A percentile compares a stretch with the other conserved stretches of the same genome.
phyloP scores from a whole-genome alignment of 805 yeast species.

The Brettanomyces anomalus region DNA sequence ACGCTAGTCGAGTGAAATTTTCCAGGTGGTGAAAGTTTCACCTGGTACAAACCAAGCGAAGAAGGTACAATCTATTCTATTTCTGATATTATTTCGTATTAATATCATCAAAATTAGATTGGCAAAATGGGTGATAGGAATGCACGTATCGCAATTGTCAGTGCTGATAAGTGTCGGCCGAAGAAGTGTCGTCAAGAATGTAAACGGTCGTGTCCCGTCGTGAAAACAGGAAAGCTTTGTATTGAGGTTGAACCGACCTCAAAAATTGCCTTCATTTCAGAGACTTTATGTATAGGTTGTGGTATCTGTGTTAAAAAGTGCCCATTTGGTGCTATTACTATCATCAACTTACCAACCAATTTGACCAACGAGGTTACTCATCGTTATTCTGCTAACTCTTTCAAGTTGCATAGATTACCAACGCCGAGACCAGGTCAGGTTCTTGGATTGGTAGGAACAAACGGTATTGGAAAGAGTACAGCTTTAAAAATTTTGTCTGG shows the following conservation, averaged over 20 bases:
- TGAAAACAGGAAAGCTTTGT: constrained; percentile 94
- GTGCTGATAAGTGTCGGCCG: constrained; percentile 92
- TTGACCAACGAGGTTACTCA: constrained; percentile 89
- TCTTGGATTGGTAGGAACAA: constrained; percentile 93
- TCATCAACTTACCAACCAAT: constrained; percentile 94
- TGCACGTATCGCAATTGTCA: constrained; percentile 93
- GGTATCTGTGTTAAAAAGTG: constrained; percentile 99
- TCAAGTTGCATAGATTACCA: constrained; percentile 93
- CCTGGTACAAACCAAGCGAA: too few species aligned
- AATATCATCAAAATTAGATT: too few species aligned
- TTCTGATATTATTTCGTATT: too few species aligned
- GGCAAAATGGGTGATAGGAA: constrained; percentile 26
- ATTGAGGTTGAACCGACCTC: constrained; percentile 88
- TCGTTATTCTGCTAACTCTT: constrained; percentile 95
- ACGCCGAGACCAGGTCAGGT: constrained; percentile 99
- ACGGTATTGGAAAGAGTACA: constrained; percentile 98
- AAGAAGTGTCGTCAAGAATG: constrained; percentile 98
- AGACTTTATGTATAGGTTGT: constrained; percentile 93
- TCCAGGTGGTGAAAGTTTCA: too few species aligned
- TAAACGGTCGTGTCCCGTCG: constrained; percentile 95
- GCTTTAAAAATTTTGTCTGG: constrained; percentile 96
- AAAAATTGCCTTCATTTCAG: constrained; percentile 92
- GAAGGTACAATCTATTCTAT: too few species aligned
- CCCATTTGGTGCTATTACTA: constrained; percentile 94
- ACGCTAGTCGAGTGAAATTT: too few species aligned